Evolutionary conservation across 2,329 filamentous ascomycete genomes (phyloP).

Genomic region (Ophiobolus disseminans): DNA sequence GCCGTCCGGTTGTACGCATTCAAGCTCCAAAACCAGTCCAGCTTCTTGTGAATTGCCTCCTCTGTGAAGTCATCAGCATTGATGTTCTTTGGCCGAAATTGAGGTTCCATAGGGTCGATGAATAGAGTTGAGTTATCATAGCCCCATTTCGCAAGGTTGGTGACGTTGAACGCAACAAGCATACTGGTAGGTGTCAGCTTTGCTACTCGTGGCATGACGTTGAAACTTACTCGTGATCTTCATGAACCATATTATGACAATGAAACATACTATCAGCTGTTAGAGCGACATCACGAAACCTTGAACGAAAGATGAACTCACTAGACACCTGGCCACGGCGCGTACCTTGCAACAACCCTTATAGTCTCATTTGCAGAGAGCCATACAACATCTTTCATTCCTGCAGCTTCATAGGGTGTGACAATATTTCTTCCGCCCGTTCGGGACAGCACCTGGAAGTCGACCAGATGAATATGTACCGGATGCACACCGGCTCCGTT

Average conservation of each 20-base stretch:
- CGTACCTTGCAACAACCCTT: conserved; percentile 38
- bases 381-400: conserved; percentile 66
- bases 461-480: conserved; percentile 65
- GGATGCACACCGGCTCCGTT: conserved; percentile 62
- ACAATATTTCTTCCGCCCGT: conserved; percentile 53
- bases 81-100: conserved; percentile 36
- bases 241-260: conserved; percentile 56
- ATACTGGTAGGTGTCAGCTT: conserved; percentile 34
- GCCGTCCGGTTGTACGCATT: conserved; percentile 37
- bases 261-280: conserved; percentile 50
- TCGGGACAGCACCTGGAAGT: conserved; percentile 62
- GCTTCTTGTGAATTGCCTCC: conserved; percentile 35
- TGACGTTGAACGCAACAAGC: conserved; percentile 55
- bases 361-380: conserved; percentile 57
- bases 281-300: neutral
- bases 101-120: conserved; percentile 41
- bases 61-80: conserved; percentile 31
- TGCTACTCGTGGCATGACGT: neutral
- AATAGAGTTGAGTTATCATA: conserved; percentile 41
- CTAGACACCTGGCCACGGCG: conserved; percentile 57
- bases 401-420: conserved; percentile 61
- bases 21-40: conserved; percentile 39
- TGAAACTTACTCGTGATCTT: conserved; percentile 48
- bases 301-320: conserved; percentile 4
- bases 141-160: conserved; percentile 43